Evolutionary conservation across 2,329 filamentous ascomycete genomes (phyloP), one percentile per base, ranked within the genome.

Genomic region (Aspergillus brunneoviolaceus): DNA sequence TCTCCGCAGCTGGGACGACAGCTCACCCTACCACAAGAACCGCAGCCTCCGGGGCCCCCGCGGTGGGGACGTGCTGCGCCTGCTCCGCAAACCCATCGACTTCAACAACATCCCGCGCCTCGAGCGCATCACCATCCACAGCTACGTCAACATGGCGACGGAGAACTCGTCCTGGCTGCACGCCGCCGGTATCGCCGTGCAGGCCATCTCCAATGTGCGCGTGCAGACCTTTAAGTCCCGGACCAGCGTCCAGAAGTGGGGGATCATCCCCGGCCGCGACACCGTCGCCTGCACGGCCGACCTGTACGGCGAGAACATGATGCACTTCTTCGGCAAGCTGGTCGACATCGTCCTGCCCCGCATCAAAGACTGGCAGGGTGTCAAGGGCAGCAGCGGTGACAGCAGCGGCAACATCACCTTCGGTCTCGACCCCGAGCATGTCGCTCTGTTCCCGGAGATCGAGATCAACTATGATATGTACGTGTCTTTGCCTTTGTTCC

Each of bases 361-460:
- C 72, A 96, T 99, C 78, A 99, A 98, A 82, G 95, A 99, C 69
- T 99, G 92, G 90, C 86, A 85, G 58, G 95, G 95, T 61, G 81
- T 90, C n/a, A 85, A 85, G 67, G 87, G 87, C 52, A 85, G 81
- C 49, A 91, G 91, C 45, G 95, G 95, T 71, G 95, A 99, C 75
- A 88, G 87, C 71, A 89, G 89, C 63, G 95, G 95, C 42, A 97
- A 98, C 76, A 84, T 99, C 67, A 84, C 83, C 10, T 94, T 93
- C 75, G 95, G 95, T 67, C 82, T 99, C 69, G 84, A 83, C 14
- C 82, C 88, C 5, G 88, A 91, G 60, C 86, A 89, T 67, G 87
- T 96, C 69, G 87, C 89, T 54, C 81, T 91, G 65, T 99, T 98
- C 79, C 95, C 95, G 0, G 95, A 99, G 80, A 86, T 99, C 50